Evolutionary conservation across 371 early-diverging fungal species (phyloP), one percentile per base, ranked within the genome.

Genomic region (Lichtheimia hyalospora): DNA sequence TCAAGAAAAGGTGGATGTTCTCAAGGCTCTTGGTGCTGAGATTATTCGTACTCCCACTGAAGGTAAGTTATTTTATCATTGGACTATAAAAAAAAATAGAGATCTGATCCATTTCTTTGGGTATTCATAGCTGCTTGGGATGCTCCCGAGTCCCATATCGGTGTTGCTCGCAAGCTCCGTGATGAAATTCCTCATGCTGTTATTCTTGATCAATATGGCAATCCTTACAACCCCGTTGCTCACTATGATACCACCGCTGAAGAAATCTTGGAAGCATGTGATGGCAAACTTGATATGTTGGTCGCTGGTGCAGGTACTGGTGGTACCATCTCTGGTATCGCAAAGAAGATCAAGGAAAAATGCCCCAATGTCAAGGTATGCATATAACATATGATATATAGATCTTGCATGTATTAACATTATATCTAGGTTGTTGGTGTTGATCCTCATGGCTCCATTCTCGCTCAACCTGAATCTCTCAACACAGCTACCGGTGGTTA

Each of bases 21-120:
- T 98, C 62, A 97, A 96, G 74, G 96, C 95, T 3, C 80, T 97
- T 15, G 98, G 97, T 42, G 97, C 98, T 28, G 97, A 98, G 73
- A 96, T 96, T 69, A 89, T 96, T 58, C 92, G 97, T 62, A 97
- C 99, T 6, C 98, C 98, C 24, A 97, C 97, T 25, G 98, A 97
- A 75, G 69, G 69, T 69, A 60, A 64, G 20, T 39, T 4, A 25
- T 14, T 27, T 15, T 14, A 18, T 20, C n/a, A n/a, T n/a, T n/a
- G n/a, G n/a, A n/a, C n/a, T n/a, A n/a, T n/a, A n/a, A n/a, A n/a
- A n/a, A n/a, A n/a, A n/a, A n/a, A 16, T 8, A 49, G 39, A n/a
- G 14, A 25, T 3, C n/a, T 57, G 28, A 27, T 48, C 23, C 49
- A 49, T 57, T 49, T 41, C 28, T 8, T 39, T 43, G 10, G 24